Conservation (phyloP, 352 stramenopile species). For the Phytopythium chamaehyphon region DNA sequence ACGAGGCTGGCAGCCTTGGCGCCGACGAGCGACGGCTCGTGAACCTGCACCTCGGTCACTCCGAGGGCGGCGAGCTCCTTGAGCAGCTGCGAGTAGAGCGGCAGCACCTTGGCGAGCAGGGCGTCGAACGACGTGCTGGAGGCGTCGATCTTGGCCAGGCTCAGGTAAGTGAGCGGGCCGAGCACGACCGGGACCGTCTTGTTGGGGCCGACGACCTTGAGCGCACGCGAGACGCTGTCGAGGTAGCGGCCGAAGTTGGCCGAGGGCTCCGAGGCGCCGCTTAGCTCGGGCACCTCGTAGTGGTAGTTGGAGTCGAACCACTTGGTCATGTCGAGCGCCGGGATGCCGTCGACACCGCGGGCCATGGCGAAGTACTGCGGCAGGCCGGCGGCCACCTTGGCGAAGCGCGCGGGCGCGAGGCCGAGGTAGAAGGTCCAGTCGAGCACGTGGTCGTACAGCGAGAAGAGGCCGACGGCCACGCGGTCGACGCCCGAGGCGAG, state of each 20-base stretch:
- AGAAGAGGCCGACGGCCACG: slow-evolving; percentile 87
- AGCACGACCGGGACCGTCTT: slow-evolving; percentile 83
- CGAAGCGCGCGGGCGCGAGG: slow-evolving; percentile 73
- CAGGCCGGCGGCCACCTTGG: slow-evolving; percentile 47
- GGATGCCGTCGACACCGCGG: slow-evolving; percentile 85
- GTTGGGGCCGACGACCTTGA: slow-evolving; percentile 72
- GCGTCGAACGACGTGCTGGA: slow-evolving; percentile 53
- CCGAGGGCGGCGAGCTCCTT: slow-evolving; percentile 65
- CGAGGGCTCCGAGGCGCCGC: slow-evolving; percentile 53
- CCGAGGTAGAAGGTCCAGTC: slow-evolving; percentile 86
- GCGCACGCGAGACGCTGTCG: slow-evolving; percentile 65
- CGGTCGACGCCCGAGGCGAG: slow-evolving; percentile 63
- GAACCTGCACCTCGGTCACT: slow-evolving; percentile 86
- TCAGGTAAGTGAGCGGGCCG: slow-evolving; percentile 79
- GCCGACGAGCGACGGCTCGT: slow-evolving; percentile 89
- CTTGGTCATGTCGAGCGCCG: slow-evolving; percentile 93
- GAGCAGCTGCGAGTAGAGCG: slow-evolving; percentile 79
- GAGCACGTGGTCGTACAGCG: slow-evolving; percentile 91
- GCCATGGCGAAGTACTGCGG: slow-evolving; percentile 91
- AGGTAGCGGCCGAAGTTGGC: slow-evolving; percentile 84
- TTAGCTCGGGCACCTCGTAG: slow-evolving; percentile 92
- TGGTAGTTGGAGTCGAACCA: slow-evolving; percentile 96
- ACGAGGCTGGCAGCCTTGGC: slow-evolving; percentile 51
- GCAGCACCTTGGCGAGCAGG: slow-evolving; percentile 69
- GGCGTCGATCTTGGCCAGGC: slow-evolving; percentile 74